Evolutionary conservation across 2,329 filamentous ascomycete species (phyloP).

Genomic region (Stylonectria norvegica): DNA sequence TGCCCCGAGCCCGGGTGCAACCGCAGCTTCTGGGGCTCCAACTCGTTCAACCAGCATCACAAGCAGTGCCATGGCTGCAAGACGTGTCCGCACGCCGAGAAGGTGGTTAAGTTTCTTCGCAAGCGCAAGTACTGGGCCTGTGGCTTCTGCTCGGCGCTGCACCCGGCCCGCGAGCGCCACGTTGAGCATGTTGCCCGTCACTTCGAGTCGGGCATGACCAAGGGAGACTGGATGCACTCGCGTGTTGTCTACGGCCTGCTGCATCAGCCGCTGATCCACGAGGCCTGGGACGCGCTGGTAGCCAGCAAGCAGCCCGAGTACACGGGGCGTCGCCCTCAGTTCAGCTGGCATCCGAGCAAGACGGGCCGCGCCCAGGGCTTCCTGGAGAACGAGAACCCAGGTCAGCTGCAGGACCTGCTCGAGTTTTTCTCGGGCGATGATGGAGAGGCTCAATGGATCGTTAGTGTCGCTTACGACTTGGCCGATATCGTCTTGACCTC

Average conservation of each 20-base stretch:
- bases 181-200: constrained; percentile 67
- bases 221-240: constrained; percentile 65
- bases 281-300: constrained; percentile 59
- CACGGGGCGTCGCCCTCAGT: constrained; percentile 52
- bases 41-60: constrained; percentile 66
- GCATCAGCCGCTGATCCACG: constrained; percentile 61
- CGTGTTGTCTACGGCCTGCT: constrained; percentile 64
- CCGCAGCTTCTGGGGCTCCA: constrained; percentile 64
- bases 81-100: constrained; percentile 62
- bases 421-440: constrained; percentile 61
- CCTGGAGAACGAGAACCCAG: constrained; percentile 59
- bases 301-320: constrained; percentile 54
- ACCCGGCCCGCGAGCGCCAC: constrained; percentile 62
- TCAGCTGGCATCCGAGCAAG: constrained; percentile 58
- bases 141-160: constrained; percentile 62
- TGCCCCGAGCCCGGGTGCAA: constrained; percentile 62
- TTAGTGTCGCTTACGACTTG: constrained; percentile 56
- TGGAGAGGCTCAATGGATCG: constrained; percentile 55
- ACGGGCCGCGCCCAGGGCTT: constrained; percentile 56
- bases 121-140: constrained; percentile 67
- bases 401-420: constrained; percentile 61
- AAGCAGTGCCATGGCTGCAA: constrained; percentile 63
- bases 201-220: constrained; percentile 61
- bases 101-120: constrained; percentile 59
- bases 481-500: constrained; percentile 45